Conservation (phyloP, 169 alveolate genomes). For the Cryptosporidium felis region DNA sequence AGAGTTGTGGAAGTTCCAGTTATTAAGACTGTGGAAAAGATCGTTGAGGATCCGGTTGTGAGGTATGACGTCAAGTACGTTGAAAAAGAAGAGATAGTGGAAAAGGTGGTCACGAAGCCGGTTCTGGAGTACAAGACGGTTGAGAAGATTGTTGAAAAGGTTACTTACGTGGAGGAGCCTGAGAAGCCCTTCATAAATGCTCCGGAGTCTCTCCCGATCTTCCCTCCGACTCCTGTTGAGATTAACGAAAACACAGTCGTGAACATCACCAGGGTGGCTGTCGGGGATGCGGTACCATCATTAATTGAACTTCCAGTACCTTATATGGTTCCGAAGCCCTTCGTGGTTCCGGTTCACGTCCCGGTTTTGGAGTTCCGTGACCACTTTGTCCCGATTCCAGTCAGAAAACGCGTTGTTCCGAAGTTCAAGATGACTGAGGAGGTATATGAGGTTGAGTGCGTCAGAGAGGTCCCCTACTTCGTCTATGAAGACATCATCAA, state of each 20-base stretch:
- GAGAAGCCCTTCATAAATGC: conserved; percentile 59
- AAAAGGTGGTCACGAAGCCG: conserved; percentile 81
- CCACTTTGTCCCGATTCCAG: conserved; percentile 86
- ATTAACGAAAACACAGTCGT: conserved; percentile 42
- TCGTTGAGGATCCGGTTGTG: conserved; percentile 81
- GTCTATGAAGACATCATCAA: conserved; percentile 83
- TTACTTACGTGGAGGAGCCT: conserved; percentile 68
- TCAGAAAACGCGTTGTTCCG: conserved; percentile 83
- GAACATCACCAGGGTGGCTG: conserved; percentile 60
- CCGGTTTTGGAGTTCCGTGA: conserved; percentile 86
- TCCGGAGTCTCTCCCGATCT: conserved; percentile 64
- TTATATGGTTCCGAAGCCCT: conserved; percentile 86
- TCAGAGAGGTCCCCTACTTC: conserved; percentile 83
- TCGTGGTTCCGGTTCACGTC: conserved; percentile 85
- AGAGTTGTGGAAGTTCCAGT: conserved; percentile 87
- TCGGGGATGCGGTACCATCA: conserved; percentile 79
- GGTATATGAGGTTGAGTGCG: conserved; percentile 84
- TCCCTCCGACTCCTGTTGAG: conserved; percentile 62
- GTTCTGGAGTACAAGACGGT: conserved; percentile 79
- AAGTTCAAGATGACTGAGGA: conserved; percentile 84
- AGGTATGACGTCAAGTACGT: conserved; percentile 81
- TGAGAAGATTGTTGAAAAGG: conserved; percentile 82
- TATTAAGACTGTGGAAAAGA: conserved; percentile 82
- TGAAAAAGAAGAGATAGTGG: conserved; percentile 82
- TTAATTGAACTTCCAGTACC: conserved; percentile 87